A percentile compares a stretch with the other conserved stretches of the same genome.
Conservation (phyloP, 2,329 filamentous ascomycete genomes). For the Myrmaecium sp. region DNA sequence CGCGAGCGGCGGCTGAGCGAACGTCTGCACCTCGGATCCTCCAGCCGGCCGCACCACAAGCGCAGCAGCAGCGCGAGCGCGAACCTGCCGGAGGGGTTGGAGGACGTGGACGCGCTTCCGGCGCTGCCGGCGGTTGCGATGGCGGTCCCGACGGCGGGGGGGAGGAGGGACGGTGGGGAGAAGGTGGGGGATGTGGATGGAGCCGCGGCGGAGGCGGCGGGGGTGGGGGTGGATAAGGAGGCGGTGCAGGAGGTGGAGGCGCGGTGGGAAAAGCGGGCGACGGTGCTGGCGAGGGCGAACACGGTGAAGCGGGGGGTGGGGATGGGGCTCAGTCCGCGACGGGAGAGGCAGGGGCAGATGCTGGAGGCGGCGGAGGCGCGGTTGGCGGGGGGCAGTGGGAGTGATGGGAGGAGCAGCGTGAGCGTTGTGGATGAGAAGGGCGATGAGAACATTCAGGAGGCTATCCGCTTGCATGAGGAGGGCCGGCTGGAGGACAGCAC, state of each 20-base stretch:
- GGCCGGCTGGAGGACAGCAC: slow-evolving; percentile 63
- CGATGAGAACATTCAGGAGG: slow-evolving; percentile 64
- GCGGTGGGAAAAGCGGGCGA: slow-evolving; percentile 85
- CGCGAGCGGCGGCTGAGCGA: slow-evolving; percentile 41
- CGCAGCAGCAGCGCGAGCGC: slow-evolving; percentile 47
- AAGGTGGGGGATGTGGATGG: slow-evolving; percentile 6
- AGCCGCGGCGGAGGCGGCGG: slow-evolving; percentile 3
- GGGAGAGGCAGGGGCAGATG: slow-evolving; percentile 4
- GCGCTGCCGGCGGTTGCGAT: slow-evolving; percentile 20
- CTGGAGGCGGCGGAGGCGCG: too few relatives aligned
- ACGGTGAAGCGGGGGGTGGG: slow-evolving; percentile 24
- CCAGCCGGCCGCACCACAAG: slow-evolving; percentile 34
- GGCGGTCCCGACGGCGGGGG: slow-evolving; percentile 32
- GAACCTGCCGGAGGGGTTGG: slow-evolving; percentile 64
- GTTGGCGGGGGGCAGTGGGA: not conserved
- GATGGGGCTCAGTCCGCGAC: slow-evolving; percentile 1
- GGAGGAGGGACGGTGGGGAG: slow-evolving; percentile 52
- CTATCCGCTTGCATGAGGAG: slow-evolving; percentile 81
- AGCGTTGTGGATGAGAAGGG: slow-evolving; percentile 3
- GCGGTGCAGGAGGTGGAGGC: slow-evolving; percentile 36
- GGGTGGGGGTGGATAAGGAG: slow-evolving; percentile 18
- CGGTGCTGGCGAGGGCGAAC: slow-evolving; percentile 55
- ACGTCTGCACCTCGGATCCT: slow-evolving; percentile 43
- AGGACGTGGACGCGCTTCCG: slow-evolving; percentile 50
- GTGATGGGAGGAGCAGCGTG: slow-evolving; percentile 6